Conservation (phyloP, 2,329 filamentous ascomycete species). For the Calonectria naviculata region DNA sequence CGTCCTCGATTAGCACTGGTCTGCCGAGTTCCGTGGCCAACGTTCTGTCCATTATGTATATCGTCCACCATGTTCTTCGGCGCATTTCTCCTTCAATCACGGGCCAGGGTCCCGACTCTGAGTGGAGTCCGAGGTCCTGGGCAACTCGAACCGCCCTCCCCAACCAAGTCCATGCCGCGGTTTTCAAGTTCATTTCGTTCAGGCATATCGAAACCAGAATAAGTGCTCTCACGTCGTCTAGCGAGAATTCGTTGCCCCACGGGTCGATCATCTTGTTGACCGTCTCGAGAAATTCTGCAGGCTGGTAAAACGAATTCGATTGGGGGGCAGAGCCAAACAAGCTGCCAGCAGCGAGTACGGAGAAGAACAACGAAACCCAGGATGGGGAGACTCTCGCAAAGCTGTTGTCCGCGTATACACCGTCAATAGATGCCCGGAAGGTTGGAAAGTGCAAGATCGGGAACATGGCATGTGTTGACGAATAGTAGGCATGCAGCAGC, state of each 20-base stretch:
- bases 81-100: conserved; percentile 87
- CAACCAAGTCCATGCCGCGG: conserved; percentile 87
- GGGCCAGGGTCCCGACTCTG: conserved; percentile 78
- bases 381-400: conserved; percentile 69
- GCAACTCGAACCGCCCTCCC: conserved; percentile 82
- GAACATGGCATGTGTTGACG: conserved; percentile 81
- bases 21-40: conserved; percentile 84
- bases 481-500: conserved; percentile 80
- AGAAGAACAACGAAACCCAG: conserved; percentile 85
- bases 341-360: conserved; percentile 84
- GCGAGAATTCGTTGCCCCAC: conserved; percentile 81
- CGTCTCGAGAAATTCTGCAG: conserved; percentile 76
- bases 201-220: conserved; percentile 83
- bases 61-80: conserved; percentile 90
- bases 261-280: conserved; percentile 79
- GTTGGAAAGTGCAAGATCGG: conserved; percentile 91
- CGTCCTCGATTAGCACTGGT: conserved; percentile 85
- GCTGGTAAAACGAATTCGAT: conserved; percentile 63
- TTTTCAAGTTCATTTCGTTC: conserved; percentile 87
- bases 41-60: conserved; percentile 89
- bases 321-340: conserved; percentile 72
- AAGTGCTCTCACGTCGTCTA: conserved; percentile 80
- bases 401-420: conserved; percentile 74
- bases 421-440: conserved; percentile 81
- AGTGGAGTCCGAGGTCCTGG: conserved; percentile 86